Base-by-base conservation (phyloP, 1,139 yeast genomes). In the Zygoascus hellenicus region DNA sequence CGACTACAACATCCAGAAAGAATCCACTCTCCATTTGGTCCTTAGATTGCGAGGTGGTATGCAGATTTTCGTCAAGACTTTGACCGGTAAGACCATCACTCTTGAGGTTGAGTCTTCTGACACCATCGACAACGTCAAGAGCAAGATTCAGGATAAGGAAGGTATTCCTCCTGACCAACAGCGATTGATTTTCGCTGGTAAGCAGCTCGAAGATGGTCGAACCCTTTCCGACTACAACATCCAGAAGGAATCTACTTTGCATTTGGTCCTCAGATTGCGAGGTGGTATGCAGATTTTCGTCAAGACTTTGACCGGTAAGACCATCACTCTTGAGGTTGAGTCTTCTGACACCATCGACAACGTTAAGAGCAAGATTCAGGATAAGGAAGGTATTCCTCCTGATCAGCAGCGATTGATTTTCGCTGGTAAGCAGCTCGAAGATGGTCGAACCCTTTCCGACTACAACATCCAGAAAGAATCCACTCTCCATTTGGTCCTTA, bases 111-210 rank as follows among this genome's bases (percentile, higher is more conserved):
- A 83, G 69, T 83, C 90, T 41, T 83, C 90, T 46, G 92, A 83
- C 75, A 83, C 90, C 55, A 83, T 83, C 61, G 92, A 83, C 72
- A 83, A 83, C 65, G 90, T 83, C 68, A 83, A 83, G 75, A 75
- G 85, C 59, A 83, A 83, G 75, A 83, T 83, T 60, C 90, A 83
- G 70, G 90, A 83, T 72, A 83, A 83, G 77, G 90, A 83, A 67
- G 92, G 92, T 58, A 83, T 83, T 59, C 92, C 92, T 62, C 90
- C 90, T 53, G 92, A 83, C 72, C 92, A 83, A 68, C 90, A 83
- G 71, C 78, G 90, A 74, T 75, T 83, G 61, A 83, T 83, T 70
- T 83, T 83, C 64, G 90, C 92, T 63, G 92, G 92, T 77, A 83
- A 83, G 75, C 92, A 83, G 70, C 74, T 83, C 61, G 90, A 83